phyloP scores from a whole-genome alignment of 2,329 filamentous ascomycete genomes.

The Aspergillus spinulosporus region DNA sequence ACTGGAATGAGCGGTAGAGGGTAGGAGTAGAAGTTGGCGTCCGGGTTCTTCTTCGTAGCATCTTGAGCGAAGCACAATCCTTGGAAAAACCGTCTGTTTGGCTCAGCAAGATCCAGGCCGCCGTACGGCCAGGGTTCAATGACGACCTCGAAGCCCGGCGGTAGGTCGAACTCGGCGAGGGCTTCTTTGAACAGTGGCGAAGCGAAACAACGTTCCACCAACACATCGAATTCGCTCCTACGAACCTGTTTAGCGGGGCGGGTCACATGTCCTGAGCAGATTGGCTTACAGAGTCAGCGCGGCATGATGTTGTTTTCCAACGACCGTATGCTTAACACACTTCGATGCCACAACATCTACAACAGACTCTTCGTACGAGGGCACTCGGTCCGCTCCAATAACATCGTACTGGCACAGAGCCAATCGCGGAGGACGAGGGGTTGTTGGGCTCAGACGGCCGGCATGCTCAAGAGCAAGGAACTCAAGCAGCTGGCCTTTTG shows the following conservation, averaged over 20 bases:
- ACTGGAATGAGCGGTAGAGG: conserved; percentile 55
- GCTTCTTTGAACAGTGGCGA: conserved; percentile 56
- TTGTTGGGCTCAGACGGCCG: conserved; percentile 40
- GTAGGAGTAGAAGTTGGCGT: conserved; percentile 64
- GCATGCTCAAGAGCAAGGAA: conserved; percentile 53
- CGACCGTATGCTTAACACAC: conserved; percentile 47
- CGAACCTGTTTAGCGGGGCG: not conserved
- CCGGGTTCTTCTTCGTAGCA: conserved; percentile 45
- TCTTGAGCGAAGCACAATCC: conserved; percentile 53
- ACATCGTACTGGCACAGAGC: conserved; percentile 60
- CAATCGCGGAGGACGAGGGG: conserved; percentile 50
- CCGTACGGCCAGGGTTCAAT: conserved; percentile 61
- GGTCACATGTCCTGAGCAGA: too few species aligned
- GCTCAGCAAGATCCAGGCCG: conserved; percentile 50
- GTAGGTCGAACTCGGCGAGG: conserved; percentile 53
- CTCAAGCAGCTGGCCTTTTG: conserved; percentile 49
- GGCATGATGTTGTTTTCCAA: conserved; percentile 52
- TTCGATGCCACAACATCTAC: conserved; percentile 49
- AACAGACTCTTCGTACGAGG: conserved; percentile 57
- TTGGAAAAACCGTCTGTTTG: conserved; percentile 55
- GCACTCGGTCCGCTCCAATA: conserved; percentile 52
- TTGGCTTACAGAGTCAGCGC: conserved; percentile 45
- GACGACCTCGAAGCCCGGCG: conserved; percentile 57
- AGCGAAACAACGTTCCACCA: conserved; percentile 52
- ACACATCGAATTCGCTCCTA: conserved; percentile 50